Evolutionary conservation across 1,284 basidiomycete species (phyloP).

Genomic region (Rhodotorula sp.): DNA sequence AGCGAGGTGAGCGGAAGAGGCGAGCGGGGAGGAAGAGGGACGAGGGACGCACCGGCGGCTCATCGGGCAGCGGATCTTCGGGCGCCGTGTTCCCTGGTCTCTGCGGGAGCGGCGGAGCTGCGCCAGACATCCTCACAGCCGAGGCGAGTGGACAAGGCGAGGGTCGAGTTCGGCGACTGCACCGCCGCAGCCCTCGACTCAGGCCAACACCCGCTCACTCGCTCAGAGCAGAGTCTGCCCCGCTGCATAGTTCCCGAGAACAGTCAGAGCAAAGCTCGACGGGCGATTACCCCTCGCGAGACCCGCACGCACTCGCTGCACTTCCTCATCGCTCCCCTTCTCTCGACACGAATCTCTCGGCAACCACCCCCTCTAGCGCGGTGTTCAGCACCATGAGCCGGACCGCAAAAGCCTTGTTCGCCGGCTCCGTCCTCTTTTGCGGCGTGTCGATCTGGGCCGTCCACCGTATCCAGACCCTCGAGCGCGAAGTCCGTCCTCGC

Average conservation of each 20-base stretch:
- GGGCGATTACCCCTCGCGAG: too few relatives aligned
- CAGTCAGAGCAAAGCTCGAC: too few relatives aligned
- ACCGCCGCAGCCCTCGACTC: not conserved
- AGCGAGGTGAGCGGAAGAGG: not conserved
- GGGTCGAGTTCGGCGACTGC: not conserved
- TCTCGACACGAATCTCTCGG: not conserved
- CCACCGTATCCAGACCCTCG: constrained; percentile 81
- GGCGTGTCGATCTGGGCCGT: constrained; percentile 83
- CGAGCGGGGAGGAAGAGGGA: not conserved
- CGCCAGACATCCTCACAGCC: not conserved
- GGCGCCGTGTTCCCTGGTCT: not conserved
- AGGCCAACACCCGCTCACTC: too few relatives aligned
- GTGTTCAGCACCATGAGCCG: constrained; percentile 61
- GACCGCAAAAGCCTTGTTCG: constrained; percentile 74
- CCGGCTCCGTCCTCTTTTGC: constrained; percentile 67
- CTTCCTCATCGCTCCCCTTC: not conserved
- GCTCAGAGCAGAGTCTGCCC: too few relatives aligned
- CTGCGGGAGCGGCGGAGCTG: not conserved
- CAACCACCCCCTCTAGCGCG: too few relatives aligned
- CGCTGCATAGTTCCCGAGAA: too few relatives aligned
- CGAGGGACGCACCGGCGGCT: constrained; percentile 28
- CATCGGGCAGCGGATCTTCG: constrained; percentile 23
- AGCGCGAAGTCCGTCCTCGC: constrained; percentile 68
- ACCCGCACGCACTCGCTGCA: not conserved
- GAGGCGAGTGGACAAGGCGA: not conserved